Conservation (phyloP, 1,284 basidiomycete species). For the Somion occarium region DNA sequence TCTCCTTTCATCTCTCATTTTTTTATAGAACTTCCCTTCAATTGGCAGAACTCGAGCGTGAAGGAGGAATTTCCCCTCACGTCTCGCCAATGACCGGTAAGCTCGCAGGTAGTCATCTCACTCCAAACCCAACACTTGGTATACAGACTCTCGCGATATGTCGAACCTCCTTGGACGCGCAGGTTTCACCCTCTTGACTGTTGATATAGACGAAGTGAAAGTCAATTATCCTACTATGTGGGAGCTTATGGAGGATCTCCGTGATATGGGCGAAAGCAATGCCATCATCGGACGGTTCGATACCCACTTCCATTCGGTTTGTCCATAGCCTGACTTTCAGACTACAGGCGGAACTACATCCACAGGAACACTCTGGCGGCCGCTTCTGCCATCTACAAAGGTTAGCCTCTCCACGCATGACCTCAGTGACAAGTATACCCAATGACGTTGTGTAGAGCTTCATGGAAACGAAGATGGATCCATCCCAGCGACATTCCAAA, state of each 20-base stretch:
- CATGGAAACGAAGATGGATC: conserved; percentile 82
- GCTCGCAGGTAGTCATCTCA: conserved; percentile 13
- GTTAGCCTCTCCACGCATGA: conserved; percentile 33
- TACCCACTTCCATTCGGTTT: background rate
- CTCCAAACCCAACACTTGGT: conserved; percentile 1
- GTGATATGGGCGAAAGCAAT: conserved; percentile 96
- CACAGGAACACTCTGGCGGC: conserved; percentile 87
- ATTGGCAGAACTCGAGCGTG: conserved; percentile 90
- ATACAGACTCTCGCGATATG: conserved; percentile 82
- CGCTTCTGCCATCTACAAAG: conserved; percentile 91
- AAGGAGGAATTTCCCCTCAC: conserved; percentile 94
- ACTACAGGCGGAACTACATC: conserved; percentile 60
- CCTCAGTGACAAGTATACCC: conserved; percentile 1
- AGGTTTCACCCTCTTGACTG: conserved; percentile 91
- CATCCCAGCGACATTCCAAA: conserved; percentile 93
- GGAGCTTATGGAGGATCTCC: conserved; percentile 91
- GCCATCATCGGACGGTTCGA: conserved; percentile 78
- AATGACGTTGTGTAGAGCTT: conserved; percentile 49
- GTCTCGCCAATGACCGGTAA: conserved; percentile 96
- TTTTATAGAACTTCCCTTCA: conserved; percentile 72
- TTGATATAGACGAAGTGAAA: conserved; percentile 92
- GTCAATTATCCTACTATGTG: conserved; percentile 94
- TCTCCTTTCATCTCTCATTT: background rate
- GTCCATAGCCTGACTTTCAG: background rate
- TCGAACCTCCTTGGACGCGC: conserved; percentile 90